Evolutionary conservation across 345 rosid species (phyloP), one percentile per base, ranked within the genome.

Genomic region (Eutrema japonicum): DNA sequence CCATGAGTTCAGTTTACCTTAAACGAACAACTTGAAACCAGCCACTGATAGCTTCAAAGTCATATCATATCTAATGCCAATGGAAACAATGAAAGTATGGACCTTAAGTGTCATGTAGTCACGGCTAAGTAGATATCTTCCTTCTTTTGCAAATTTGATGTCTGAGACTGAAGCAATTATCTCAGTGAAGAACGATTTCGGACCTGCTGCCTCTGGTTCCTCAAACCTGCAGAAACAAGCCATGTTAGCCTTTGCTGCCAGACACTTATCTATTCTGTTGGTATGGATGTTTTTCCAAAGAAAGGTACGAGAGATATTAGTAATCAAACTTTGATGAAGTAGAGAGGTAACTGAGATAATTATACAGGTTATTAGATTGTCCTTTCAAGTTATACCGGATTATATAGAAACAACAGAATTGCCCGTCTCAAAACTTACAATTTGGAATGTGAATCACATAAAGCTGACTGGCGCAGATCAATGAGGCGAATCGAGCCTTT

Each of bases 61-160:
- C 12, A 33, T 30, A 14, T 54, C 64, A 57, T 42, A 71, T 49
- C 4, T 40, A 55, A 54, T 13, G 57, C 52, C 14, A 40, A 40
- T 6, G 7, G 18, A 58, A 57, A 49, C 32, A 27, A 4, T 36
- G 30, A 66, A 66, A 53, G 58, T 71, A 47, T 36, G 29, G 56
- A 91, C 98, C 96, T 93, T 93, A 64, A 93, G 94, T 60, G 96
- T 89, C 98, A 93, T 91, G 85, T 91, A 93, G 81, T 93, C 98
- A 38, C 98, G 97, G 73, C 97, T 89, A 68, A 93, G 91, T 63
- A 93, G 76, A 70, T 88, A 83, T 78, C 96, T 88, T 57, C 98
- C 97, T 68, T 86, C 96, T 80, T 75, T 91, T 5, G 96, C 83
- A 83, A 93, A 93, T 82, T 89, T 93, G 62, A 93, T 83, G 79